phyloP scores from a whole-genome alignment of 768 basidiomycete species.

The Leccinum pellstonianum region DNA sequence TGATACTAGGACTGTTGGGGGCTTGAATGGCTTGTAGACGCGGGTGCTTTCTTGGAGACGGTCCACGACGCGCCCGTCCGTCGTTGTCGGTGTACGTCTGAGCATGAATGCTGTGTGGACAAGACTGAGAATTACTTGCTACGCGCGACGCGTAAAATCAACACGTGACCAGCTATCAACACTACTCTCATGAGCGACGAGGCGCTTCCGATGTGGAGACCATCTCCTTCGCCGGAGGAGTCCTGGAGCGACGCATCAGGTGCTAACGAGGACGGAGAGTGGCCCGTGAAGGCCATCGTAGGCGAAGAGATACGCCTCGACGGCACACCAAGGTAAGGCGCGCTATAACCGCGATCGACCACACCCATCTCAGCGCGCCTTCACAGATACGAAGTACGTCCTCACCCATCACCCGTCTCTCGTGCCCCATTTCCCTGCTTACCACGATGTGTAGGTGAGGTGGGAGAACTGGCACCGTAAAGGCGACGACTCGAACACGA shows the following conservation, averaged over 20 bases:
- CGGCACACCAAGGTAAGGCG: conserved; percentile 26
- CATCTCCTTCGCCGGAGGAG: conserved; percentile 31
- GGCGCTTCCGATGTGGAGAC: conserved; percentile 23
- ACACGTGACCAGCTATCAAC: conserved; percentile 15
- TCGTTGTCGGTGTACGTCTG: conserved; percentile 63
- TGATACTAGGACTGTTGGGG: conserved; percentile 51
- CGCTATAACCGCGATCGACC: not conserved
- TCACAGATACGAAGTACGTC: conserved; percentile 33
- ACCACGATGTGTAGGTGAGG: conserved; percentile 38
- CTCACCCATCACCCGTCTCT: not conserved
- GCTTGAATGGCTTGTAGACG: conserved; percentile 79
- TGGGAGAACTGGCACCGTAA: conserved; percentile 53
- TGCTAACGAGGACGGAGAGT: conserved; percentile 31
- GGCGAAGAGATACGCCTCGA: conserved; percentile 34
- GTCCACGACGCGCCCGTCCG: conserved; percentile 66
- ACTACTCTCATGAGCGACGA: not conserved
- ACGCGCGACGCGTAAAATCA: conserved; percentile 15
- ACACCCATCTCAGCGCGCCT: conserved; percentile 6
- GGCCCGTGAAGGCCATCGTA: conserved; percentile 30
- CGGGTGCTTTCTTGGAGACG: conserved; percentile 70
- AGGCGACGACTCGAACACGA: conserved; percentile 54
- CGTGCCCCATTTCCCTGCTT: not conserved
- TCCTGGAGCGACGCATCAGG: conserved; percentile 34
- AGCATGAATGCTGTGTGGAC: conserved; percentile 50
- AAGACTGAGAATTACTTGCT: not conserved